These are phyloP conservation scores for Ogataea zsoltii DNA, from an alignment of 805 yeast genomes.

Conservation along the genomic window DNA sequence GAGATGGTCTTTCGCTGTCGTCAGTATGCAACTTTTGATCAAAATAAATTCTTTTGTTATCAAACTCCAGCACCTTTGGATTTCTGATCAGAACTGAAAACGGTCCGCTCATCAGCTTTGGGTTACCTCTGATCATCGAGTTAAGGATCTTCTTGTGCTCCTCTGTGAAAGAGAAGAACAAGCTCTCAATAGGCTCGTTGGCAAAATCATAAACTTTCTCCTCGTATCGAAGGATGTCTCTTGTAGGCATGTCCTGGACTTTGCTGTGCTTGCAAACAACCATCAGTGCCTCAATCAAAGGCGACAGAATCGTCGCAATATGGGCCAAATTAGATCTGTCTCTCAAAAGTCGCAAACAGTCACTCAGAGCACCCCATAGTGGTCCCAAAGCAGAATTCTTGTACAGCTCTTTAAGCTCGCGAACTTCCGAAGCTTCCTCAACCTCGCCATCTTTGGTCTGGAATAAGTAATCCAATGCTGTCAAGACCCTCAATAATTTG, in stretches of 20 bases:
- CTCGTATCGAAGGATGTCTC: conserved; percentile 61
- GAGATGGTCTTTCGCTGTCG: conserved; percentile 42
- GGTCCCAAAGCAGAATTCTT: conserved; percentile 68
- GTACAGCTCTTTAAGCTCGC: conserved; percentile 60
- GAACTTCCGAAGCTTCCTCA: conserved; percentile 38
- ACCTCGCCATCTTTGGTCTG: conserved; percentile 42
- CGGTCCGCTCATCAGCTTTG: conserved; percentile 94
- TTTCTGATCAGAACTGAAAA: conserved; percentile 85
- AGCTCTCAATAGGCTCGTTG: conserved; percentile 70
- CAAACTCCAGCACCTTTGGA: conserved; percentile 89
- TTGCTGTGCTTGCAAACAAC: conserved; percentile 91
- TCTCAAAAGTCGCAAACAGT: conserved; percentile 64
- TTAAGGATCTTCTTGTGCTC: conserved; percentile 85
- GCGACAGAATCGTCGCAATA: conserved; percentile 78
- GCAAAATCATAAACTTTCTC: conserved; percentile 65
- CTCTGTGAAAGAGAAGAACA: conserved; percentile 85
- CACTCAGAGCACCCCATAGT: conserved; percentile 84
- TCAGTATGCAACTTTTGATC: conserved; percentile 66
- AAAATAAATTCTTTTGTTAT: conserved; percentile 86
- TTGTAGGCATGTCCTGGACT: conserved; percentile 55
- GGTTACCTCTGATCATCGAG: conserved; percentile 87
- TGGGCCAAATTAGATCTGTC: conserved; percentile 55
- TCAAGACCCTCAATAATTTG: conserved; percentile 77
- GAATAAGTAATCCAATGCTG: conserved; percentile 83
- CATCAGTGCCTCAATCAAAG: conserved; percentile 89